phyloP scores from a whole-genome alignment of 73 alveolate genomes.

The Tetrahymena thermophila region DNA sequence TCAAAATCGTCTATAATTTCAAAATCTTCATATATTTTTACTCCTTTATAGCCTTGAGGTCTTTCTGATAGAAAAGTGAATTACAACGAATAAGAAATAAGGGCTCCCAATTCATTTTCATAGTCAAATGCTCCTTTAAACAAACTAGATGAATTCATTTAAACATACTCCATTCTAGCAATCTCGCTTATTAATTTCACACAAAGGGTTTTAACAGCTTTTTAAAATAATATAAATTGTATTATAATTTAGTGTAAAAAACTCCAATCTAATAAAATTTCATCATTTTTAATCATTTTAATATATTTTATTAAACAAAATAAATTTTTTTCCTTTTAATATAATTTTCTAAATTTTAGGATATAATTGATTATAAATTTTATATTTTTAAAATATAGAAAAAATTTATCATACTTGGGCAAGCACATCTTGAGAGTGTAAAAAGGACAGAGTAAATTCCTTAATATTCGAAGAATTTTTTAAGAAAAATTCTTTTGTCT shows the following conservation, averaged over 20 bases:
- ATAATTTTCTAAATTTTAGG: no score
- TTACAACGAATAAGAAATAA: neutral
- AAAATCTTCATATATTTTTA: neutral
- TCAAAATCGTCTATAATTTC: neutral
- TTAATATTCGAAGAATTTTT: neutral
- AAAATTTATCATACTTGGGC: neutral
- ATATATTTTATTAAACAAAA: no score
- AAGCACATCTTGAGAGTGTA: neutral
- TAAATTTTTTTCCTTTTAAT: no score
- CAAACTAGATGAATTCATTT: neutral
- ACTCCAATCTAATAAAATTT: no score
- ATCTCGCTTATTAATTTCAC: neutral
- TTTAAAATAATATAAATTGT: no score
- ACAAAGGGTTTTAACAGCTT: neutral
- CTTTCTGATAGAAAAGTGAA: neutral
- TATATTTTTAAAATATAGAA: neutral
- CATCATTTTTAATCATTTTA: no score
- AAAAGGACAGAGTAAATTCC: neutral
- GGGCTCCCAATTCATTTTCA: neutral
- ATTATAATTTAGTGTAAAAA: no score
- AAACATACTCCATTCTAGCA: neutral
- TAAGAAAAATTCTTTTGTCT: neutral
- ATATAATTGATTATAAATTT: no score
- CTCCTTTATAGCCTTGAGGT: neutral
- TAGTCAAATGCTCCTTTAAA: neutral